Conservation (phyloP, 2,329 filamentous ascomycete species). For the Hymenoscyphus fructigenus region DNA sequence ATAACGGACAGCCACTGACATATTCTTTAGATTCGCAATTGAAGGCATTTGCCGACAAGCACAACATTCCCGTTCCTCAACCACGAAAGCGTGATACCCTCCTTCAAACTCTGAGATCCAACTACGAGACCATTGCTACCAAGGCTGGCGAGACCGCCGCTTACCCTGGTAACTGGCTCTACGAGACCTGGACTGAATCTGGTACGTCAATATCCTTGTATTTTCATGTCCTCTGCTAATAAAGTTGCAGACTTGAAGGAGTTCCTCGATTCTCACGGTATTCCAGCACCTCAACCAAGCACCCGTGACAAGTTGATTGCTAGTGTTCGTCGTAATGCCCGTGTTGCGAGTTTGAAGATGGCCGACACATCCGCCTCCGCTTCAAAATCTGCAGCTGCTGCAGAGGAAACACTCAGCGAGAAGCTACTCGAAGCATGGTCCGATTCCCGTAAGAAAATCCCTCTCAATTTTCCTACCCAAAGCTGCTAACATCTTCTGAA, state of each 20-base stretch:
- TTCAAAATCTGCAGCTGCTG: conserved; percentile 63
- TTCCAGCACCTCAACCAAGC: conserved; percentile 80
- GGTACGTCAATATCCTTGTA: conserved; percentile 22
- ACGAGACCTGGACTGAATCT: conserved; percentile 83
- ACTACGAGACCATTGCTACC: conserved; percentile 76
- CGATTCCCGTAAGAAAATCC: conserved; percentile 55
- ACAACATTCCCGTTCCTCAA: conserved; percentile 81
- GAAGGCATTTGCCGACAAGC: conserved; percentile 87
- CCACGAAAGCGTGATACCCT: conserved; percentile 83
- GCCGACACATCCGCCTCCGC: conserved; percentile 60
- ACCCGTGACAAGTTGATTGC: conserved; percentile 87
- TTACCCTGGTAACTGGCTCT: conserved; percentile 97
- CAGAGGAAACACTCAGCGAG: conserved; percentile 75
- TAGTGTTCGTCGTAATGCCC: conserved; percentile 85
- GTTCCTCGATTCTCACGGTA: conserved; percentile 86
- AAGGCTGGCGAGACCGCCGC: conserved; percentile 70
- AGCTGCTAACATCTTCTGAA: conserved; percentile 13
- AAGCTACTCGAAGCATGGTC: conserved; percentile 87
- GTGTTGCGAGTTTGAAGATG: conserved; percentile 70
- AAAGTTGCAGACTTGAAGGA: conserved; percentile 70
- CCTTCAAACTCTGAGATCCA: conserved; percentile 73
- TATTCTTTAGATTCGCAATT: conserved; percentile 70
- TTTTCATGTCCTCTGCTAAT: conserved; percentile 16
- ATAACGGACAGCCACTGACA: neutral
- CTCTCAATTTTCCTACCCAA: neutral